Conservation (phyloP, 1,284 basidiomycete species). For the Ceratobasidium sp. region DNA sequence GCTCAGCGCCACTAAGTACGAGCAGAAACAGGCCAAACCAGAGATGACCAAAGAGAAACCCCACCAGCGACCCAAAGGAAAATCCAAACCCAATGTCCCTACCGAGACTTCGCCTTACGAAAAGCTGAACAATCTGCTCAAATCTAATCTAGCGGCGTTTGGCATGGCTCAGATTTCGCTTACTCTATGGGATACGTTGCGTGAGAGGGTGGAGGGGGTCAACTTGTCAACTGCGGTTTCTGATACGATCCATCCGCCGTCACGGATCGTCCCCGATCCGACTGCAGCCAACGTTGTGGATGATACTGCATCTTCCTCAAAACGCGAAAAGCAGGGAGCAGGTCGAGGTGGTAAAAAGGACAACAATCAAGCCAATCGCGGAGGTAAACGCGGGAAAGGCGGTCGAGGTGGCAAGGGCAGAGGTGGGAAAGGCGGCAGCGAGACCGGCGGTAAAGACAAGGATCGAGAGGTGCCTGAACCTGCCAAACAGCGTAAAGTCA, state of each 20-base stretch:
- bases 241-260: background rate
- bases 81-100: background rate
- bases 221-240: constrained; percentile 24
- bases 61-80: constrained; percentile 9
- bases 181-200: constrained; percentile 16
- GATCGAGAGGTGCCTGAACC: too few relatives aligned
- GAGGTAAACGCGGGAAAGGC: background rate
- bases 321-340: too few relatives aligned
- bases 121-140: background rate
- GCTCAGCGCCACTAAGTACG: constrained; percentile 11
- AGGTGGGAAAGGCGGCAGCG: background rate
- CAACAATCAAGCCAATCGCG: background rate
- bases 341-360: background rate
- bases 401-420: background rate
- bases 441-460: too few relatives aligned
- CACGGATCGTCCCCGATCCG: background rate
- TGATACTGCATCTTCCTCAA: too few relatives aligned
- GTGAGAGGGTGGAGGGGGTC: constrained; percentile 12
- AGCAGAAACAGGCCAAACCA: background rate
- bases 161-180: constrained; percentile 29
- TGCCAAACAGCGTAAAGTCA: too few relatives aligned
- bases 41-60: background rate
- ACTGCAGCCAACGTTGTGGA: background rate
- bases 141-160: constrained; percentile 13
- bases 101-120: background rate